Percentiles rank a stretch among this genome's conserved stretches.
Evolutionary conservation across 768 basidiomycete species (phyloP).

Genomic region (Russula abietina): DNA sequence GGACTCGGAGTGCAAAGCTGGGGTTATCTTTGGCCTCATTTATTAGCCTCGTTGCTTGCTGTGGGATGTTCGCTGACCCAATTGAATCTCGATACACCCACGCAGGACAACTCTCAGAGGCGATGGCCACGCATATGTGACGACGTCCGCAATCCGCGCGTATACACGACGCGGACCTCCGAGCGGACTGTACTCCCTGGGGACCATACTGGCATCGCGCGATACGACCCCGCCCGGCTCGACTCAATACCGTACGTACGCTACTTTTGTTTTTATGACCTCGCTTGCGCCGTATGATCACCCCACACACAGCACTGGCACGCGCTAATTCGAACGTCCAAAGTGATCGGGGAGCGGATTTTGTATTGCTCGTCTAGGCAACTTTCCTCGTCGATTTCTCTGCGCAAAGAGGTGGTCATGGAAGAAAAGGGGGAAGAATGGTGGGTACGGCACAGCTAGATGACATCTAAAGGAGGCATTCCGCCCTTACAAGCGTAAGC

Average conservation of each 20-base stretch:
- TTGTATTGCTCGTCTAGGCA: no score
- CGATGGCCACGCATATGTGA: background rate
- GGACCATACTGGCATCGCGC: slow-evolving; percentile 5
- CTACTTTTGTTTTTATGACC: background rate
- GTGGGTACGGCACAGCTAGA: no score
- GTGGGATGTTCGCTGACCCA: slow-evolving; percentile 5
- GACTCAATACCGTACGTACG: background rate
- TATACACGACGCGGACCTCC: background rate
- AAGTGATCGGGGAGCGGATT: background rate
- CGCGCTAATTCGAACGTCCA: background rate
- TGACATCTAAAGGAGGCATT: no score
- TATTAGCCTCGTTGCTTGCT: slow-evolving; percentile 6
- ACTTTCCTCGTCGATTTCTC: no score
- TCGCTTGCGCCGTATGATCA: background rate
- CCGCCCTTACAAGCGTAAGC: no score
- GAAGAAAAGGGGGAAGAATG: no score
- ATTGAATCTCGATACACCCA: slow-evolving; percentile 10
- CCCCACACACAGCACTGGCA: no score
- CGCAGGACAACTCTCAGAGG: background rate
- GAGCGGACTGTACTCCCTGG: slow-evolving; percentile 10
- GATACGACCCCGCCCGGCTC: slow-evolving; percentile 5
- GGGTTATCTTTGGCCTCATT: slow-evolving; percentile 3
- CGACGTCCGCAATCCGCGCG: background rate
- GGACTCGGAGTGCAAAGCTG: background rate
- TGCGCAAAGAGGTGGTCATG: no score